Evolutionary conservation across 2,329 filamentous ascomycete species (phyloP), one percentile per base, ranked within the genome.

Genomic region (Sordariomycetes sp.): DNA sequence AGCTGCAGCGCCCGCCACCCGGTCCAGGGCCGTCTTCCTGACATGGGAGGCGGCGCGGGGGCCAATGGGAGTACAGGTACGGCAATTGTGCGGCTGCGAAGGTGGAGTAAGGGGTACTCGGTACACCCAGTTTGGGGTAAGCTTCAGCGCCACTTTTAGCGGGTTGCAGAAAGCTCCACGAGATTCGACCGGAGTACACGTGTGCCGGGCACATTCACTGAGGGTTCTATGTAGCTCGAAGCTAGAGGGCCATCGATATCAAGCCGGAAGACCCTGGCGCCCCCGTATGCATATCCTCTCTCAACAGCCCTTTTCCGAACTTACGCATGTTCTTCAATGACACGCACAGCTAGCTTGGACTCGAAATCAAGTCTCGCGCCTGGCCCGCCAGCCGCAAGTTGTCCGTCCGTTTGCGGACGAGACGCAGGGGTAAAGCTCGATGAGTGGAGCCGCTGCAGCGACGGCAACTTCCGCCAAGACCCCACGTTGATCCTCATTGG

Each of bases 1-100:
- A 75, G 67, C 64, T 68, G 52, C 14, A 59, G 25, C n/a, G 51
- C 5, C 53, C 53, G 58, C 58, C 58, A 59, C 58, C 8, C 16
- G 16, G 18, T 32, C 28, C 28, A 32, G 28, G 28, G 28, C 28
- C 28, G 28, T 32, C 28, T 32, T 32, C 8, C 40, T 46, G n/a
- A 16, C 16, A n/a, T n/a, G 40, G n/a, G 18, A n/a, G 40, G 40
- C 40, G 40, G n/a, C 40, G 40, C 14, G 40, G 40, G 18, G 40
- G 40, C 16, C 40, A 46, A 46, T 46, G 14, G n/a, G 40, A 46
- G 40, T 46, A 46, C 40, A 46, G 40, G 40, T 46, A 46, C 40
- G 40, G 40, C 5, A 16, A n/a, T 6, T n/a, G 14, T n/a, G 18
- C 16, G 16, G 14, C 6, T 7, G 18, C 3, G 16, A n/a, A 7